Evolutionary conservation across 129 eudicot species (phyloP).

Genomic region (Glebionis coronaria): DNA sequence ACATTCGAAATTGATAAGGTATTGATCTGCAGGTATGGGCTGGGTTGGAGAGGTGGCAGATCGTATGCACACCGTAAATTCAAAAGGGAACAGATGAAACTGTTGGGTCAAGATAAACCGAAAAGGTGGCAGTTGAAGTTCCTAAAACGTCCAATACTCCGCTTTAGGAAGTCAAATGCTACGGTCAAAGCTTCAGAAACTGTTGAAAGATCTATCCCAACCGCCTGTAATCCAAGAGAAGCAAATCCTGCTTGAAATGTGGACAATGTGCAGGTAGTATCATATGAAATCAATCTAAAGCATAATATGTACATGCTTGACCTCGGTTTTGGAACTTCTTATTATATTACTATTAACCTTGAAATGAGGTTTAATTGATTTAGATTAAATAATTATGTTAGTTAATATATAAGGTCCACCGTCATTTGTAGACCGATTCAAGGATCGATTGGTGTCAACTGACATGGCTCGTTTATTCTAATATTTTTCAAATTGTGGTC

Average conservation of each 20-base stretch:
- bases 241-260: constrained; percentile 27
- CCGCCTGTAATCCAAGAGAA: constrained; percentile 15
- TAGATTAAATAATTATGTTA: neutral
- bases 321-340: constrained; percentile 5
- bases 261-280: too few species aligned
- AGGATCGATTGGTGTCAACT: too few species aligned
- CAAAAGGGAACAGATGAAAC: constrained; percentile 87
- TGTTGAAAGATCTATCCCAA: constrained; percentile 13
- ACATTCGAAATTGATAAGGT: too few species aligned
- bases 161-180: constrained; percentile 36
- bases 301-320: constrained; percentile 22
- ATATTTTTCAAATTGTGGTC: too few species aligned
- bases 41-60: constrained; percentile 97
- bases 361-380: constrained; percentile 6
- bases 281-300: constrained; percentile 1
- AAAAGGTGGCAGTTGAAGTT: constrained; percentile 65
- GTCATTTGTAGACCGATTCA: too few species aligned
- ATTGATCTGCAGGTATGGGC: constrained; percentile 53
- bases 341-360: constrained; percentile 11
- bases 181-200: constrained; percentile 47
- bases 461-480: too few species aligned
- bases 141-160: constrained; percentile 45
- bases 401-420: too few species aligned
- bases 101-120: constrained; percentile 77
- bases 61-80: constrained; percentile 83